Percentiles rank a stretch among this genome's conserved stretches.
phyloP scores from a whole-genome alignment of 345 rosid species.

The Aethionema arabicum region DNA sequence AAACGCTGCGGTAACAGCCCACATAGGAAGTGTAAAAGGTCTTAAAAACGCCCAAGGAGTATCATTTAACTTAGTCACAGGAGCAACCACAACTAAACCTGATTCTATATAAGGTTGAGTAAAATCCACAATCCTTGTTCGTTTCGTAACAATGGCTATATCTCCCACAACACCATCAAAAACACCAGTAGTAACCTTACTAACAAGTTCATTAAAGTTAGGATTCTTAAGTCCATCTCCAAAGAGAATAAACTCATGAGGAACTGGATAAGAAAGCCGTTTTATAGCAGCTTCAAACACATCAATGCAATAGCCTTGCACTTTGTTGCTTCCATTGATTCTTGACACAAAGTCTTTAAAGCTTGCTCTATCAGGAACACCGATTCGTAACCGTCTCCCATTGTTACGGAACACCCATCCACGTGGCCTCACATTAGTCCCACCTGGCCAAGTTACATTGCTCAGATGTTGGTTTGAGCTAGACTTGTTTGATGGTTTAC shows the following conservation, averaged over 20 bases:
- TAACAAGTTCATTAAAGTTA: slow-evolving; percentile 60
- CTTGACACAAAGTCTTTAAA: slow-evolving; percentile 50
- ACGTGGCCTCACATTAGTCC: slow-evolving; percentile 56
- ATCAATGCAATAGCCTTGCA: slow-evolving; percentile 73
- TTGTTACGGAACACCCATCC: slow-evolving; percentile 94
- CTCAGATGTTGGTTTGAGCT: slow-evolving; percentile 62
- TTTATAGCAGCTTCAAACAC: slow-evolving; percentile 74
- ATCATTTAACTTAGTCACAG: slow-evolving; percentile 61
- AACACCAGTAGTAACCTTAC: slow-evolving; percentile 53
- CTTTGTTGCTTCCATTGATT: slow-evolving; percentile 50
- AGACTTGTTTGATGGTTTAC: slow-evolving; percentile 61
- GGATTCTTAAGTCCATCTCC: slow-evolving; percentile 88
- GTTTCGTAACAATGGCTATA: slow-evolving; percentile 65
- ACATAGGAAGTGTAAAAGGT: slow-evolving; percentile 79
- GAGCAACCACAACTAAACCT: slow-evolving; percentile 88
- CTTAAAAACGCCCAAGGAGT: slow-evolving; percentile 76
- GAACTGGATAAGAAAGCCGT: slow-evolving; percentile 72
- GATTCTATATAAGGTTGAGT: slow-evolving; percentile 88
- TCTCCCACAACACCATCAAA: slow-evolving; percentile 88
- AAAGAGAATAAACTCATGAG: slow-evolving; percentile 62
- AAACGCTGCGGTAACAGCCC: slow-evolving; percentile 71
- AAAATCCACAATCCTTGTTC: slow-evolving; percentile 76
- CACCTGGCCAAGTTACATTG: slow-evolving; percentile 89
- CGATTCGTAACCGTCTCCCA: slow-evolving; percentile 70
- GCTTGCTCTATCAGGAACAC: slow-evolving; percentile 71